These are phyloP conservation scores for Macrolepiota fuliginosa DNA, from an alignment of 768 basidiomycete genomes.

Conservation along the genomic window DNA sequence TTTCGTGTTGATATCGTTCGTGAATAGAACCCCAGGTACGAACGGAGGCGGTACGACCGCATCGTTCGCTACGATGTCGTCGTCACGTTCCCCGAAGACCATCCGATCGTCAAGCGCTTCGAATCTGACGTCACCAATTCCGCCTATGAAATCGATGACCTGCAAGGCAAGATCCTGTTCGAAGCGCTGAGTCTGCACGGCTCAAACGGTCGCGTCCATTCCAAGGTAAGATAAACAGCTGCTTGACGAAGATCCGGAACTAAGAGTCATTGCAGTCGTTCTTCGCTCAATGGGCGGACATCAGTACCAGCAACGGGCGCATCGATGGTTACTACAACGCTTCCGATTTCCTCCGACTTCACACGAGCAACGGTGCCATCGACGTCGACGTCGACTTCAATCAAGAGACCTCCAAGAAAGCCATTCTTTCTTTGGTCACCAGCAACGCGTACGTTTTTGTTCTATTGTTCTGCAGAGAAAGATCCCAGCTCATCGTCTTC, in stretches of 20 bases:
- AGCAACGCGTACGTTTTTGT: slow-evolving; percentile 2
- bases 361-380: not conserved
- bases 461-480: not conserved
- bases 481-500: not conserved
- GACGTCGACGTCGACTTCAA: slow-evolving; percentile 10
- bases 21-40: not conserved
- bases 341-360: slow-evolving; percentile 1
- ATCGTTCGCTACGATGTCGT: slow-evolving; percentile 2
- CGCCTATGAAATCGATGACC: not conserved
- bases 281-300: slow-evolving; percentile 4
- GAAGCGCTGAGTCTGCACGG: slow-evolving; percentile 1
- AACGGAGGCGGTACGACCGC: not conserved
- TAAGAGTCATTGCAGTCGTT: not conserved
- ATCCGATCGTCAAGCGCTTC: slow-evolving; percentile 6
- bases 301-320: not conserved
- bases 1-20: not conserved
- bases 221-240: not conserved
- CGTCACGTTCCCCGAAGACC: slow-evolving; percentile 3
- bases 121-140: slow-evolving; percentile 3
- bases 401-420: not conserved
- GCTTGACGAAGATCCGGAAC: not conserved
- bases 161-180: slow-evolving; percentile 3
- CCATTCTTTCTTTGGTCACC: slow-evolving; percentile 1
- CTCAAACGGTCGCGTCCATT: slow-evolving; percentile 2
- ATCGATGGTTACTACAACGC: slow-evolving; percentile 6